Conservation (phyloP, 2,329 filamentous ascomycete species). For the Epichloe coenophiala region DNA sequence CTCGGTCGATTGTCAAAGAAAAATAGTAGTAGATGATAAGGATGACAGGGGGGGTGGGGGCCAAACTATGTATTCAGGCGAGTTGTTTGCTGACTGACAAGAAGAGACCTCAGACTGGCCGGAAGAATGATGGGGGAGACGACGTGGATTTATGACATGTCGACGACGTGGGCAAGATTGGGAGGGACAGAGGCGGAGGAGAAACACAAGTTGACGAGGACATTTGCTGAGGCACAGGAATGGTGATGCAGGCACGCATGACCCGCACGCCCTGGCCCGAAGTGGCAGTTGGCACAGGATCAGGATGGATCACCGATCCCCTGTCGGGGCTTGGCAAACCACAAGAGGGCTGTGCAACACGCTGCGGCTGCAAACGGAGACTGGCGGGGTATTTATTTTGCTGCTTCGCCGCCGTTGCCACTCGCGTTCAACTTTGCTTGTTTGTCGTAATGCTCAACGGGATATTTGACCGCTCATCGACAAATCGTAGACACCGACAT, state of each 20-base stretch:
- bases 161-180: background rate
- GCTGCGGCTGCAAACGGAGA: background rate
- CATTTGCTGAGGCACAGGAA: background rate
- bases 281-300: slow-evolving; percentile 3
- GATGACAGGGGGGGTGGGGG: background rate
- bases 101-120: background rate
- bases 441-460: too few relatives aligned
- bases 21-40: background rate
- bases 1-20: background rate
- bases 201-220: background rate
- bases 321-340: background rate
- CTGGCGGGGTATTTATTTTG: background rate
- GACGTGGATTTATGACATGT: slow-evolving; percentile 1
- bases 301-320: background rate
- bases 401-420: background rate
- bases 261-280: slow-evolving; percentile 2
- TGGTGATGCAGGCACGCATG: background rate
- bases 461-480: too few relatives aligned
- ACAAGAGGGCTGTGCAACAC: background rate
- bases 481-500: too few relatives aligned
- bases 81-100: background rate
- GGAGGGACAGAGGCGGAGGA: background rate
- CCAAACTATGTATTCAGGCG: background rate
- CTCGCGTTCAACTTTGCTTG: background rate
- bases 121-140: background rate